Base-by-base conservation (phyloP, 257 asterid genomes). In the Forsythia suspensa region DNA sequence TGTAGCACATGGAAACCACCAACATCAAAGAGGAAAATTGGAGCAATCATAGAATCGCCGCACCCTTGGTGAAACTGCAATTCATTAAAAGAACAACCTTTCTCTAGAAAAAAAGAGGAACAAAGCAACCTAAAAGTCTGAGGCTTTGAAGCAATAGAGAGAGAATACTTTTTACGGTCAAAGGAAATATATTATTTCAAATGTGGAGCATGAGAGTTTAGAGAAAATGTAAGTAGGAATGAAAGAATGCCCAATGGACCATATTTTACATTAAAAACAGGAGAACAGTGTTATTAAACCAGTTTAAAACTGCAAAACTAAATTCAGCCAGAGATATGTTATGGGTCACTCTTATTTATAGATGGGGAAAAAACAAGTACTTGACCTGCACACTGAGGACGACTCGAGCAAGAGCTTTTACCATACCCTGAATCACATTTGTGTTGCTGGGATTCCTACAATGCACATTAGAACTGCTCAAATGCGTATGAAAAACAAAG, bases 371-470 rank as follows among this genome's bases (percentile, higher is more conserved):
- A 77, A 71, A 79, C 52, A 38, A 83, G 80, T 63, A 59, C 51
- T 83, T 72, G 69, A 95, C 99, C 97, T 93, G 97, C 73, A 92
- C 96, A 76, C 85, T 91, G 73, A 94, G 90, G 85, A 95, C 97
- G 74, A 95, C 96, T 75, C 96, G 95, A 81, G 98, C 98, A 84
- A 95, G 96, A 79, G 98, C 91, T 85, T 93, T 93, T 61, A 95
- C 97, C 93, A 92, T 91, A 85, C 88, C 95, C 88, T 91, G 97
- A 76, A 93, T 96, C 71, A 95, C 88, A 88, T 92, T 93, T 81
- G 99, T 91, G 91, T 95, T 95, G 82, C 91, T 92, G 34, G 97
- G 97, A 84, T 93, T 83, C 94, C 99, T 95, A 91, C 80, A 80
- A 82, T 51, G 68, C 78, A 85, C 51, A 83, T 51, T 20, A 38